Conservation (phyloP, 257 asterid genomes). For the Solanum rostratum region DNA sequence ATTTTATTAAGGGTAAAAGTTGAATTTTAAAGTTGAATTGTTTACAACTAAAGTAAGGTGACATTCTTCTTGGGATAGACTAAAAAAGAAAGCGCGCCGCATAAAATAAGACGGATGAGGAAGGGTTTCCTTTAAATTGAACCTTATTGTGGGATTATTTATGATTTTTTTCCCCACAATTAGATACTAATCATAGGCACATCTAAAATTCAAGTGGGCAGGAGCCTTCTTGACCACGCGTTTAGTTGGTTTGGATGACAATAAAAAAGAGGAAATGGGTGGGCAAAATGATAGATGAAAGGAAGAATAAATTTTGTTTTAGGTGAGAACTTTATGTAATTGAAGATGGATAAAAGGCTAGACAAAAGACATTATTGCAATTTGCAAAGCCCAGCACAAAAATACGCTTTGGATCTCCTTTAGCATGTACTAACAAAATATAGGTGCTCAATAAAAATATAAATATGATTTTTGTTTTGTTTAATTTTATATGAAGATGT, state of each 20-base stretch:
- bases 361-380: constrained; percentile 5
- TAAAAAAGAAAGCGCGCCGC: no score
- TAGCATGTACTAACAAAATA: not conserved
- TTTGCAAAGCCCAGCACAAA: not conserved
- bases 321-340: not conserved
- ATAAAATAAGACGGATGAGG: no score
- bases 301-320: constrained; percentile 1
- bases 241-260: not conserved
- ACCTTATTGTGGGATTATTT: not conserved
- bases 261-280: not conserved
- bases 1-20: no score
- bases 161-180: not conserved
- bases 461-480: not conserved
- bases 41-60: no score
- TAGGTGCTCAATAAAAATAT: not conserved
- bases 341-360: not conserved
- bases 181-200: not conserved
- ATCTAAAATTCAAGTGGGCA: not conserved
- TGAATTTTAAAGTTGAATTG: no score
- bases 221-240: constrained; percentile 11
- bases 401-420: constrained; percentile 11
- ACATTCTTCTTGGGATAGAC: no score
- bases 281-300: not conserved
- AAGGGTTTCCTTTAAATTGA: not conserved
- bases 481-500: not conserved